Base-by-base conservation (phyloP, 257 asterid species). In the Rhazya stricta region DNA sequence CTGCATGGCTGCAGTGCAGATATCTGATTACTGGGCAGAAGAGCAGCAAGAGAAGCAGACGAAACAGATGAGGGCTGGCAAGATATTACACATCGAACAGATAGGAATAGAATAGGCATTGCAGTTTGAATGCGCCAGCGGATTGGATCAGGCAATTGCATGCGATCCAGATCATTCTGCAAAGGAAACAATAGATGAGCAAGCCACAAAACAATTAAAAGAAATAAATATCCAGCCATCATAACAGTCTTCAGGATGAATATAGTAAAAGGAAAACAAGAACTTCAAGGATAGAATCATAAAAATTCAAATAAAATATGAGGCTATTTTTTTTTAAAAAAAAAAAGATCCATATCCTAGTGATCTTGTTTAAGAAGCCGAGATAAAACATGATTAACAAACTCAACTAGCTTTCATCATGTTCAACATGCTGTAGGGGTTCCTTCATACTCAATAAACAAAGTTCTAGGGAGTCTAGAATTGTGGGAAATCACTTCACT, bases 71-170 rank as follows among this genome's bases (percentile, higher is more conserved):
- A 96, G 71, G 94, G 91, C 77, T 88, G 97, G 83, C 91, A 94
- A 32, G 97, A 89, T 77, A 89, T 60, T 57, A 86, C 77, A 63
- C 84, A 73, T 58, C 91, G 89, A n/a, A 71, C 76, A 27, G 91
- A 78, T 19, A 95, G 91, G 58, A 76, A 71, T 32, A 90, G 88
- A 79, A 88, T 74, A 5, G 98, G 97, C 93, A 94, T 86, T 58
- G 97, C 96, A 23, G 91, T 89, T 86, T 94, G 98, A 67, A 94
- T 89, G 46, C 97, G 97, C 89, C 91, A 85, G 74, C 98, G 87
- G 57, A 94, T 79, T 45, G 84, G 71, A 69, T 92, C 95, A 0
- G 98, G 97, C 84, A 94, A 76, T 82, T 86, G 95, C 97, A 94
- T 90, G 72, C 84, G 90, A 69, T 94, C 91, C 87, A 94, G 84